phyloP scores from a whole-genome alignment of 1,139 yeast genomes.

The Blastobotrys buckinghamii region DNA sequence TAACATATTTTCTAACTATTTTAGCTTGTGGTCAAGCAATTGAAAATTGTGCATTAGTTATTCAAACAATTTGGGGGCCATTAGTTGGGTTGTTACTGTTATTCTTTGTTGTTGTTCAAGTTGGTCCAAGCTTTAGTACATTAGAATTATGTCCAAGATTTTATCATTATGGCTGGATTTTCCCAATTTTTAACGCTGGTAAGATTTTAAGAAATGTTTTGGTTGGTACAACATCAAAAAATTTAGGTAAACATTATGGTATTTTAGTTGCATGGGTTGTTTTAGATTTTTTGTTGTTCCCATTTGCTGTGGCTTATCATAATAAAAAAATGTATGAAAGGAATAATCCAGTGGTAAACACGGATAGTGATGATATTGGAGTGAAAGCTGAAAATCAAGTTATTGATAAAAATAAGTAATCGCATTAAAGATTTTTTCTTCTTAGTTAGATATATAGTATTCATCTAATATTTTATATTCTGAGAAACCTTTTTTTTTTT shows the following conservation, averaged over 20 bases:
- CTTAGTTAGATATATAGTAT: too few relatives aligned
- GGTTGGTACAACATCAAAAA: conserved; percentile 50
- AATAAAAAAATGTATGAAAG: conserved; percentile 37
- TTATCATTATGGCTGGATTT: conserved; percentile 57
- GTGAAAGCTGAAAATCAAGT: too few relatives aligned
- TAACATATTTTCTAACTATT: conserved; percentile 53
- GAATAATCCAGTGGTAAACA: too few relatives aligned
- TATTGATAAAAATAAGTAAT: too few relatives aligned
- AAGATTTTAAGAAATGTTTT: conserved; percentile 53
- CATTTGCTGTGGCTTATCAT: conserved; percentile 35
- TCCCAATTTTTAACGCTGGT: conserved; percentile 58
- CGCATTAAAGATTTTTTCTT: too few relatives aligned
- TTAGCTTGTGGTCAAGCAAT: conserved; percentile 59
- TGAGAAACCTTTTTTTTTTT: too few relatives aligned
- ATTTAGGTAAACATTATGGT: conserved; percentile 54
- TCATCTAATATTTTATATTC: too few relatives aligned
- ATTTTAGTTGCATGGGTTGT: conserved; percentile 55
- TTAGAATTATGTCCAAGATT: conserved; percentile 47
- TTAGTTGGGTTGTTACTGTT: conserved; percentile 57
- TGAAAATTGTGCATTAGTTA: conserved; percentile 49
- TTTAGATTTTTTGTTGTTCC: conserved; percentile 41
- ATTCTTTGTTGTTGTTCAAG: conserved; percentile 53
- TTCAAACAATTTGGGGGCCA: conserved; percentile 44
- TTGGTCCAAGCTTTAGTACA: conserved; percentile 58
- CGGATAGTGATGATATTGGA: too few relatives aligned